Percentiles rank a stretch among this genome's conserved stretches.
These are phyloP conservation scores for Senecio squalidus DNA, from an alignment of 140 eudicot genomes.

Conservation along the genomic window DNA sequence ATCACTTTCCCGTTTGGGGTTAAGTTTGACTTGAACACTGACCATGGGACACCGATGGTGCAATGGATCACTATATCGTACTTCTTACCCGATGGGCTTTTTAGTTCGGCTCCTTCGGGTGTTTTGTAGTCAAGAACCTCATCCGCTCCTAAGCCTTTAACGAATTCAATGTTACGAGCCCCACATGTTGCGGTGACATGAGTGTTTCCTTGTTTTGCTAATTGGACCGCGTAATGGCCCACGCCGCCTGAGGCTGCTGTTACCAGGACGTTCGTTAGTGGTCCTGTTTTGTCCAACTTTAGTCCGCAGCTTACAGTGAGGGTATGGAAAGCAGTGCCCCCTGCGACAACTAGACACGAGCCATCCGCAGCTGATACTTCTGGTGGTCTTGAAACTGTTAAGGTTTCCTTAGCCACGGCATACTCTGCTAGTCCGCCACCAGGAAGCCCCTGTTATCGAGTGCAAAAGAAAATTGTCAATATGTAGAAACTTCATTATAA, in stretches of 20 bases:
- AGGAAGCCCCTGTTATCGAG: conserved; percentile 35
- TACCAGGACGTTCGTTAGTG: conserved; percentile 47
- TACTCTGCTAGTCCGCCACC: conserved; percentile 77
- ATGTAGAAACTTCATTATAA: too few species aligned
- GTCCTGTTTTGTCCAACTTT: conserved; percentile 50
- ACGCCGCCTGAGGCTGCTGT: conserved; percentile 89
- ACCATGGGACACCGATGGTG: conserved; percentile 46
- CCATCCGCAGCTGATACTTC: conserved; percentile 69
- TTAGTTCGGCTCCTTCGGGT: conserved; percentile 63
- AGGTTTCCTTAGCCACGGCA: conserved; percentile 44
- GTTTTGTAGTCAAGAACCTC: conserved; percentile 80
- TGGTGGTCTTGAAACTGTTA: conserved; percentile 53
- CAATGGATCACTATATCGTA: conserved; percentile 62
- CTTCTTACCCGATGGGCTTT: conserved; percentile 69
- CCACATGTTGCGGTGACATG: conserved; percentile 87
- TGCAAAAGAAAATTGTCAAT: background rate
- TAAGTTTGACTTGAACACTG: conserved; percentile 51
- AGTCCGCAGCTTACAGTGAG: conserved; percentile 43
- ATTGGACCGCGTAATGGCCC: conserved; percentile 79
- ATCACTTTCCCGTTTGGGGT: conserved; percentile 47
- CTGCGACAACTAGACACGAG: conserved; percentile 62
- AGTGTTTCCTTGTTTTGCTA: conserved; percentile 71
- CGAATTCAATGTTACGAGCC: conserved; percentile 66
- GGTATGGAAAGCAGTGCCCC: conserved; percentile 55
- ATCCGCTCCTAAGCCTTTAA: conserved; percentile 66